Base-by-base conservation (phyloP, 2,329 filamentous ascomycete species). In the Aphanocladium album region DNA sequence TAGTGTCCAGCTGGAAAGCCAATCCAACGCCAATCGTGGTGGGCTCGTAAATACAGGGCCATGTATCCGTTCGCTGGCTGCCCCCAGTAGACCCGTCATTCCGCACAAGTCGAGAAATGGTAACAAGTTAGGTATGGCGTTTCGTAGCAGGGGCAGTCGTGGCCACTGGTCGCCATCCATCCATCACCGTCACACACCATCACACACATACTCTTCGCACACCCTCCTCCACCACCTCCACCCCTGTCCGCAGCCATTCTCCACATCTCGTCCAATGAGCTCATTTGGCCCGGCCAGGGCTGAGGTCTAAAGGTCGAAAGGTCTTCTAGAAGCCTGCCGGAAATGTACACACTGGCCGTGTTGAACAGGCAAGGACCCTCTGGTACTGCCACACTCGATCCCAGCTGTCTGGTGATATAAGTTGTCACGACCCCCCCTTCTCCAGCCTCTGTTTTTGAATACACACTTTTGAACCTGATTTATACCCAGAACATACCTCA, bases 261-360 rank as follows among this genome's bases (percentile, higher is more conserved):
- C 56, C 56, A 58, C 56, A 58, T 17, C 21, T n/a, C 16, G 19
- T 57, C 14, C 56, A 52, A 58, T 51, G 56, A 52, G 56, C 56
- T 58, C 56, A 58, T 58, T 51, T 41, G 27, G 41, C 23, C 21
- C 16, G n/a, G 27, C 56, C 56, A 58, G 56, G 56, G 56, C 56
- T 58, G 56, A 52, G 37, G 55, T 30, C 45, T 25, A 21, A 50
- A 23, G 53, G 46, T 27, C 30, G 46, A 37, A 27, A 37, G 21
- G 8, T 37, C 56, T 58, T 58, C 56, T 58, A 58, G 56, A 58
- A 58, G 56, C 56, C 47, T 58, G 47, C 56, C 56, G 16, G 56
- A 58, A 58, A 35, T 35, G 56, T 25, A 43, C 21, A 23, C 25
- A 51, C 55, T 50, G 56, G n/a, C 54, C 21, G 33, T 19, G 35